Percentiles rank a stretch among this genome's conserved stretches.
These are phyloP conservation scores for Juglanconis sp. DNA, from an alignment of 2,329 filamentous ascomycete species.

Conservation along the genomic window DNA sequence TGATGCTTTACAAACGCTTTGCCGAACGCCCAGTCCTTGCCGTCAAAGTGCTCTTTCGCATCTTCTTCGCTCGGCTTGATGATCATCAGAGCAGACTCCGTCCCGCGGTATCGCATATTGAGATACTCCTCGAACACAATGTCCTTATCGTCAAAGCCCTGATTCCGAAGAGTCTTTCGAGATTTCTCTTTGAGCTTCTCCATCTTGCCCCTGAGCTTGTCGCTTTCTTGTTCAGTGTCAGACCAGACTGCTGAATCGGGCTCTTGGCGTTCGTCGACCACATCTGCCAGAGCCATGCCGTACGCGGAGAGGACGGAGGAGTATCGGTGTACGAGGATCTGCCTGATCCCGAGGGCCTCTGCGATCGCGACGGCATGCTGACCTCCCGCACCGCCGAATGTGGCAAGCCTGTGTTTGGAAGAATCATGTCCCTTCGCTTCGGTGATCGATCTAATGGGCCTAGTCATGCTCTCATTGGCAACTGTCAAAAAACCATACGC, in stretches of 20 bases:
- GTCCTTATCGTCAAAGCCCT: conserved; percentile 73
- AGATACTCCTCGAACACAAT: conserved; percentile 89
- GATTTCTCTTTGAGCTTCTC: conserved; percentile 76
- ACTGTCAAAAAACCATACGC: conserved; percentile 88
- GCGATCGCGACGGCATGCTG: conserved; percentile 93
- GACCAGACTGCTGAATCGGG: conserved; percentile 64
- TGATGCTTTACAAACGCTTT: conserved; percentile 84
- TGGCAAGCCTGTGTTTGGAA: conserved; percentile 83
- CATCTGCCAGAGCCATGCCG: conserved; percentile 88
- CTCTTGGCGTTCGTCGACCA: conserved; percentile 87
- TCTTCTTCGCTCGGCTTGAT: conserved; percentile 67
- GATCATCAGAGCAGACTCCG: conserved; percentile 88
- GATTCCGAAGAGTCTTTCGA: conserved; percentile 61
- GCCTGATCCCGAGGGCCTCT: conserved; percentile 75
- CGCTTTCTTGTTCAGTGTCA: conserved; percentile 53
- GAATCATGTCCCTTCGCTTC: conserved; percentile 92
- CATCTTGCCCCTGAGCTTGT: conserved; percentile 70
- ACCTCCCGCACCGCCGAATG: conserved; percentile 87
- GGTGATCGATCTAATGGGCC: conserved; percentile 84
- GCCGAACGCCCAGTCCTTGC: conserved; percentile 77
- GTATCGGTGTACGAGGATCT: conserved; percentile 83
- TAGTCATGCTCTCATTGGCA: conserved; percentile 87
- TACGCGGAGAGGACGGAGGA: conserved; percentile 88
- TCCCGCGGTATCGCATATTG: conserved; percentile 89
- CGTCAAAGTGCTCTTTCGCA: conserved; percentile 53